These are phyloP conservation scores for Yamadazyma nakazawae DNA, from an alignment of 805 yeast species.

Conservation along the genomic window DNA sequence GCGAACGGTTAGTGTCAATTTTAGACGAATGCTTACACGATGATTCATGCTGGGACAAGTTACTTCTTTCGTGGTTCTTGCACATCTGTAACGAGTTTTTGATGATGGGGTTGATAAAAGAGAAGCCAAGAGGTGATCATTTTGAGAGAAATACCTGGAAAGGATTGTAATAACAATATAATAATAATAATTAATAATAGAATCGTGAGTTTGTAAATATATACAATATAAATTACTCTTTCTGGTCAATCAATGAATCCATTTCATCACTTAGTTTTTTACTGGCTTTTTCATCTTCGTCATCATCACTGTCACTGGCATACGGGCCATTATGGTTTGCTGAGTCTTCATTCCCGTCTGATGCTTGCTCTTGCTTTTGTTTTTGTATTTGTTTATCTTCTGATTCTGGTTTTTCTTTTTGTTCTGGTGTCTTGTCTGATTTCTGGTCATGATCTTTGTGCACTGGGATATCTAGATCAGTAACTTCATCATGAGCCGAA, in stretches of 20 bases:
- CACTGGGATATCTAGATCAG: neutral
- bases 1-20: conserved; percentile 11
- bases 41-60: conserved; percentile 56
- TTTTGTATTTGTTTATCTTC: too few species aligned
- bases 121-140: conserved; percentile 58
- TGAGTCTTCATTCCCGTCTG: too few species aligned
- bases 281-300: neutral
- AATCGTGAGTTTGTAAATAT: neutral
- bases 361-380: neutral
- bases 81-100: conserved; percentile 71
- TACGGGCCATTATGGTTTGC: neutral
- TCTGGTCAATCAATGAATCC: conserved; percentile 2
- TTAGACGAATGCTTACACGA: conserved; percentile 19
- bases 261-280: neutral
- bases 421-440: neutral
- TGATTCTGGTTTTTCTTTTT: too few species aligned
- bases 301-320: conserved; percentile 4
- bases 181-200: too few species aligned
- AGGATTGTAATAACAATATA: conserved; percentile 35
- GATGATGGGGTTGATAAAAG: conserved; percentile 65
- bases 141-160: conserved; percentile 73
- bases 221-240: neutral
- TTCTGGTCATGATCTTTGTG: conserved; percentile 10
- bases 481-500: neutral
- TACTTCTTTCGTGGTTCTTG: conserved; percentile 67